phyloP scores from a whole-genome alignment of 306 rosid genomes.

The Dryas alaskensis region DNA sequence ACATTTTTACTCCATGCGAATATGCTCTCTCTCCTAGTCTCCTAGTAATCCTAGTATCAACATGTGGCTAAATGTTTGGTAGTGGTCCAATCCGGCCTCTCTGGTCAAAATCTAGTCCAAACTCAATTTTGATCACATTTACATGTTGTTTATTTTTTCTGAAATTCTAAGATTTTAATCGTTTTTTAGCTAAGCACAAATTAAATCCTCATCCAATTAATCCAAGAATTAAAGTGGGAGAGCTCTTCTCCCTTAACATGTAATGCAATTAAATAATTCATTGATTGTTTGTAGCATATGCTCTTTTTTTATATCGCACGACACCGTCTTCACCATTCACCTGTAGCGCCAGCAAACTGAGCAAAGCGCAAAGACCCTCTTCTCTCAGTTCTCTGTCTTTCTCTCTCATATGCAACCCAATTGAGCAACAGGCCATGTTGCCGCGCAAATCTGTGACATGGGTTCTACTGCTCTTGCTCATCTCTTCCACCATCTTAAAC shows the following conservation, averaged over 20 bases:
- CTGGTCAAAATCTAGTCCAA: neutral
- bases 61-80: too few species aligned
- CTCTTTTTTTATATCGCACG: neutral
- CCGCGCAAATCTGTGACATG: constrained; percentile 40
- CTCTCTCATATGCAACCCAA: constrained; percentile 17
- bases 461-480: constrained; percentile 45
- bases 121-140: neutral
- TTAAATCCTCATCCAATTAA: too few species aligned
- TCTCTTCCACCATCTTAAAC: constrained; percentile 33
- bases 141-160: too few species aligned
- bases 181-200: too few species aligned
- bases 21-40: too few species aligned
- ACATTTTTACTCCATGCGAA: too few species aligned
- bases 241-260: neutral
- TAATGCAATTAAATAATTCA: neutral
- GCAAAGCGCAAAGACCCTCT: neutral
- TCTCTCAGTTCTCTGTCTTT: neutral
- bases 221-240: too few species aligned
- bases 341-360: neutral
- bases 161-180: too few species aligned
- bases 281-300: neutral
- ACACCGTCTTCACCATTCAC: neutral
- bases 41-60: too few species aligned
- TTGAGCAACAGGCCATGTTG: constrained; percentile 32
- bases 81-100: too few species aligned